Evolutionary conservation across 1,284 basidiomycete genomes (phyloP).

Genomic region (Wallemia ichthyophaga): DNA sequence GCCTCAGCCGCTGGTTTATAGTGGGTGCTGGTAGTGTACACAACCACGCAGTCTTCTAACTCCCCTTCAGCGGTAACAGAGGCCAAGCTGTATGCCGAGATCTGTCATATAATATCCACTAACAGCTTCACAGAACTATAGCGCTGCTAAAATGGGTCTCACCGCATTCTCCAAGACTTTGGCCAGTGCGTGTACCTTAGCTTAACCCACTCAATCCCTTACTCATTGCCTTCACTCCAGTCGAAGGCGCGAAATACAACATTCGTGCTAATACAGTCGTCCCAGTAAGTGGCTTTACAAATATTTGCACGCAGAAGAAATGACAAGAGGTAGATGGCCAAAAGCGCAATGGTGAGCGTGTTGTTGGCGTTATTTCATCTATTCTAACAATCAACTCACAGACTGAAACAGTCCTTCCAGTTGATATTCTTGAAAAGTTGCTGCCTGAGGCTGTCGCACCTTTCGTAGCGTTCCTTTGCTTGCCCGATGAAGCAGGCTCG

Average conservation of each 20-base stretch:
- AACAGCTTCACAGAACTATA: constrained; percentile 24
- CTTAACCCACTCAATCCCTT: too few species aligned
- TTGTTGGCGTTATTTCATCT: not conserved
- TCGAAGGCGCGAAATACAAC: constrained; percentile 69
- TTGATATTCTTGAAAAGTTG: constrained; percentile 76
- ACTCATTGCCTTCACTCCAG: constrained; percentile 1
- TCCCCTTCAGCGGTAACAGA: constrained; percentile 42
- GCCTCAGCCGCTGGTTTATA: constrained; percentile 61
- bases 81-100: constrained; percentile 36
- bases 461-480: constrained; percentile 34
- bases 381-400: not conserved
- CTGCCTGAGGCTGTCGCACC: constrained; percentile 87
- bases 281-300: constrained; percentile 27
- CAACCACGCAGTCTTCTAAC: constrained; percentile 8
- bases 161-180: constrained; percentile 75
- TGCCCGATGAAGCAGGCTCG: constrained; percentile 5
- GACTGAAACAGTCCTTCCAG: constrained; percentile 78
- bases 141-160: constrained; percentile 62
- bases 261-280: constrained; percentile 69
- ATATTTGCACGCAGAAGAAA: not conserved
- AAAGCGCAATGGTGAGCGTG: constrained; percentile 36
- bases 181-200: constrained; percentile 24
- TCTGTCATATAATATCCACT: not conserved
- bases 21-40: constrained; percentile 25
- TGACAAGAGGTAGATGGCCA: constrained; percentile 34